Evolutionary conservation across 2,329 filamentous ascomycete genomes (phyloP).

Genomic region (Cladosporium oxysporum): DNA sequence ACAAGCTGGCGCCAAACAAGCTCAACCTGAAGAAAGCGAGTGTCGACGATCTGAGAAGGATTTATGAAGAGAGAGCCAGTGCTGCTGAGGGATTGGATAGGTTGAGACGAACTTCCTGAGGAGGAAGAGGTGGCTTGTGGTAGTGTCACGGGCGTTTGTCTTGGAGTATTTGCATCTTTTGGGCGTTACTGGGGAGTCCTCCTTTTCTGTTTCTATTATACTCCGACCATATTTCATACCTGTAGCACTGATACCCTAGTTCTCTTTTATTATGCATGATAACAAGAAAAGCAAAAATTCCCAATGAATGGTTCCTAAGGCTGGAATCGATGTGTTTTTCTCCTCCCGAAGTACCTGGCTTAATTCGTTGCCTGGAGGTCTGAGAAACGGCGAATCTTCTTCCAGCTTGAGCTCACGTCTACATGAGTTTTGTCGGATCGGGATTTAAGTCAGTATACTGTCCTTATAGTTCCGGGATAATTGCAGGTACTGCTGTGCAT

Average conservation of each 20-base stretch:
- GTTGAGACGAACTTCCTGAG: neutral
- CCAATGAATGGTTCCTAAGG: neutral
- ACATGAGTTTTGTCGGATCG: too few species aligned
- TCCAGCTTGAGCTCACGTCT: too few species aligned
- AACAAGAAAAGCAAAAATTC: neutral
- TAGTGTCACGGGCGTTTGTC: neutral
- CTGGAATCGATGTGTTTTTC: too few species aligned
- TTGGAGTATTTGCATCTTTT: neutral
- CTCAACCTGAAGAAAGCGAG: conserved; percentile 47
- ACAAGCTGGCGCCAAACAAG: conserved; percentile 26
- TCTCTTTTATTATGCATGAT: neutral
- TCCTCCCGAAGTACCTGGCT: too few species aligned
- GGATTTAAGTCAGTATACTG: too few species aligned
- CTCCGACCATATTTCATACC: neutral
- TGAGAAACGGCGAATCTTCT: too few species aligned
- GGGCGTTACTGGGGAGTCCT: neutral
- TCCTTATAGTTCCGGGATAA: too few species aligned
- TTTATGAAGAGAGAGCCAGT: conserved; percentile 51
- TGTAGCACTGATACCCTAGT: neutral
- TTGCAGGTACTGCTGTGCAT: neutral
- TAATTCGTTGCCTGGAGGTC: too few species aligned
- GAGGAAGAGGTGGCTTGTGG: neutral
- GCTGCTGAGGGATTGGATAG: conserved; percentile 35
- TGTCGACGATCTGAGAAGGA: conserved; percentile 49
- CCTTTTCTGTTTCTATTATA: neutral